phyloP scores from a whole-genome alignment of 192 early-diverging fungal species.

The Linderina pennispora region DNA sequence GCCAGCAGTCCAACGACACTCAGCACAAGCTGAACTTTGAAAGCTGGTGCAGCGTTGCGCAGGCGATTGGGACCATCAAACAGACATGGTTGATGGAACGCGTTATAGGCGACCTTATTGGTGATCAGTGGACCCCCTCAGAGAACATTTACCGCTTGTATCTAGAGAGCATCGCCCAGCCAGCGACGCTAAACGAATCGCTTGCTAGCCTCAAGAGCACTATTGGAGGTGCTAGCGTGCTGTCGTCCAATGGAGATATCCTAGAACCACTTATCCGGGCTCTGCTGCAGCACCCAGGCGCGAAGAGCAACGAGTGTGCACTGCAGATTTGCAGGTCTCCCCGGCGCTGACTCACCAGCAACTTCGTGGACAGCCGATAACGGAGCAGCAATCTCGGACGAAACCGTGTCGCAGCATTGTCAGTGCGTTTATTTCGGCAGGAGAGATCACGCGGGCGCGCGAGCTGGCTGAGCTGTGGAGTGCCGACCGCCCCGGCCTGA shows the following conservation, averaged over 20 bases:
- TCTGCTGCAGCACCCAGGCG: too few relatives aligned
- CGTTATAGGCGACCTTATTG: slow-evolving; percentile 17
- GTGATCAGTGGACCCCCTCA: slow-evolving; percentile 17
- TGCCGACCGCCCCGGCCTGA: slow-evolving; percentile 10
- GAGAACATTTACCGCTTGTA: slow-evolving; percentile 13
- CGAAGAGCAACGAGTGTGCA: slow-evolving; percentile 32
- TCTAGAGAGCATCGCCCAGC: slow-evolving; percentile 3
- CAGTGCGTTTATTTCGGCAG: slow-evolving; percentile 12
- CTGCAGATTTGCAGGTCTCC: slow-evolving; percentile 12
- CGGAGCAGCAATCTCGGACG: slow-evolving; percentile 21
- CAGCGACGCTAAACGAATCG: too few relatives aligned
- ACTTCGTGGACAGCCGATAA: too few relatives aligned
- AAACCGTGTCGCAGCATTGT: slow-evolving; percentile 17
- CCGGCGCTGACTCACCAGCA: background rate
- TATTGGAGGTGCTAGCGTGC: too few relatives aligned
- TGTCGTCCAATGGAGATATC: too few relatives aligned
- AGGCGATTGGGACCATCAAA: background rate
- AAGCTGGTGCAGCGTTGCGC: slow-evolving; percentile 9
- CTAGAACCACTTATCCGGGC: too few relatives aligned
- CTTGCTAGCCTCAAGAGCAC: too few relatives aligned
- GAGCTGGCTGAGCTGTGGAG: slow-evolving; percentile 25
- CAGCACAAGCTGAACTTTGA: slow-evolving; percentile 2
- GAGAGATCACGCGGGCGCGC: slow-evolving; percentile 23
- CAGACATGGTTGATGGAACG: slow-evolving; percentile 30
- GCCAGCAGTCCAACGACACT: background rate